Base-by-base conservation (phyloP, 2,329 filamentous ascomycete species). In the Ilyonectria robusta region DNA sequence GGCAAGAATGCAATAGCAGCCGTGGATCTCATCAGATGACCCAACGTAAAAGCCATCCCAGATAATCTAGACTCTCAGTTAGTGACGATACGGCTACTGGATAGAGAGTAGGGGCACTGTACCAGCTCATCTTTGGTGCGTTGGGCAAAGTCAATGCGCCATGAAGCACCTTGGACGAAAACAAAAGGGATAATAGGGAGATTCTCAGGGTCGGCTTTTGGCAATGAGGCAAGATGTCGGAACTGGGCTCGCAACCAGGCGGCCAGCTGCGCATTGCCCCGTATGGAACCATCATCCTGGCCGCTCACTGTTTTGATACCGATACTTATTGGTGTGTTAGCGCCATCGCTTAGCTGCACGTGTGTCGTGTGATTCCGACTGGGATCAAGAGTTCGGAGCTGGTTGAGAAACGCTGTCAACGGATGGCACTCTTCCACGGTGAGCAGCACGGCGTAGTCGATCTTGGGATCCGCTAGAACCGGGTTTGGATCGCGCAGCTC, bases 101-200 rank as follows among this genome's bases (percentile, higher is more conserved):
- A 33, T 3, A 17, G 4, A n/a, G 37, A 26, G 47, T 23, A 9
- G 17, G 19, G 31, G 26, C 4, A 35, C 55, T 60, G 19, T 51
- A 67, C 65, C 55, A 59, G 37, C 10, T 23, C 29, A 31, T 47
- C 56, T 13, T 40, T 33, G 3, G 48, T 67, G 15, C 56, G 61
- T 44, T 64, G 50, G 1, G 58, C 56, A 65, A 67, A 67, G 26
- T 65, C 61, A 46, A 67, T 57, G n/a, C 61, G 56, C 65, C 61
- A 67, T 26, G 53, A 23, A 19, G 51, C 44, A 8, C 61, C 61
- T 26, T 61, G 42, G 2, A 67, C 51, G 26, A 67, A 57, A 19
- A 67, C 23, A 17, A 67, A 19, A 15, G 65, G 65, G 31, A 67
- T 55, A 1, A 66, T 65, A 3, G 31, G 58, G 1, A 66, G 47